These are phyloP conservation scores for Russula brevipes DNA, from an alignment of 768 basidiomycete species.

Conservation along the genomic window DNA sequence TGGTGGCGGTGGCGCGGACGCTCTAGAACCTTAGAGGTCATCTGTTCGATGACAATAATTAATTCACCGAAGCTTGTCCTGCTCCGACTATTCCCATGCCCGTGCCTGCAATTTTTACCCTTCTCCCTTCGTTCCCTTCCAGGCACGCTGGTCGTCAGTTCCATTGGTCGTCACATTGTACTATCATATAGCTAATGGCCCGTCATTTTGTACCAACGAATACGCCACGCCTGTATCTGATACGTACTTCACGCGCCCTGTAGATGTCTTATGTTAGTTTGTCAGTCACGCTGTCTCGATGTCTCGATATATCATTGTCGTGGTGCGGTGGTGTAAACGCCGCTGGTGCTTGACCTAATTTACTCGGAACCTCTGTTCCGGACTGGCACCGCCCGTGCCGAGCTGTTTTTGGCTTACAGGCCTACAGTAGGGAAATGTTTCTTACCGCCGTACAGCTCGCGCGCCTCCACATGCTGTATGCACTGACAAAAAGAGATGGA, in stretches of 20 bases:
- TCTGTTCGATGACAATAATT: background rate
- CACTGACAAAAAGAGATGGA: no score
- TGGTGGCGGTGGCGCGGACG: background rate
- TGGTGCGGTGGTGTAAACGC: background rate
- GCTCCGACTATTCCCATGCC: background rate
- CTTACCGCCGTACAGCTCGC: no score
- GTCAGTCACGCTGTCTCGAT: no score
- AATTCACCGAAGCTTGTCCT: background rate
- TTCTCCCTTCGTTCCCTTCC: background rate
- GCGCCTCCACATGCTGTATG: no score
- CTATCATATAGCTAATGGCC: background rate
- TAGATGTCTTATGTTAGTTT: background rate
- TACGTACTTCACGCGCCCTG: background rate
- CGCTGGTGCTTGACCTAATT: no score
- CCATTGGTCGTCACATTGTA: background rate
- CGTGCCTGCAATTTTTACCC: background rate
- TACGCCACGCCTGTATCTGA: slow-evolving; percentile 10
- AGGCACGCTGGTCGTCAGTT: background rate
- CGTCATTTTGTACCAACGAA: background rate
- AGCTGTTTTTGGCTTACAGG: no score
- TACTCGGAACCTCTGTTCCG: background rate
- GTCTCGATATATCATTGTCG: no score
- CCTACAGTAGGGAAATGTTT: no score
- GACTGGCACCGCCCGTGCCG: no score
- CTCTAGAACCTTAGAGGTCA: background rate